Evolutionary conservation across 176 grass and related monocot species (phyloP).

Genomic region (Musa schizocarpa): DNA sequence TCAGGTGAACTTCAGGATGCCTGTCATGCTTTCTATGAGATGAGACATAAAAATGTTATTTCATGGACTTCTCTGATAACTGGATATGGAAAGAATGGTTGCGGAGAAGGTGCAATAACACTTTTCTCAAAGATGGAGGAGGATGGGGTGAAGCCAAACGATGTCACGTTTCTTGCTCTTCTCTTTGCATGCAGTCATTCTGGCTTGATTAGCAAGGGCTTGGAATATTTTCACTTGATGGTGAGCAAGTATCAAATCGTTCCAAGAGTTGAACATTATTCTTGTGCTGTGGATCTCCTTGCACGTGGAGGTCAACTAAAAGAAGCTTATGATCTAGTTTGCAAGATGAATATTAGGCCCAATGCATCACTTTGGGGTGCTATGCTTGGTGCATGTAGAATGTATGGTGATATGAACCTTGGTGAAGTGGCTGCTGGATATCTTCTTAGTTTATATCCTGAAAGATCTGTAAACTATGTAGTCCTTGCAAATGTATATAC

Average conservation of each 20-base stretch:
- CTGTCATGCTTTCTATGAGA: constrained; percentile 59
- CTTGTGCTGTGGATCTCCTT: constrained; percentile 74
- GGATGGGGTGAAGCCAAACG: constrained; percentile 66
- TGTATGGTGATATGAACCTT: constrained; percentile 43
- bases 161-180: constrained; percentile 78
- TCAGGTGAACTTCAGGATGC: constrained; percentile 52
- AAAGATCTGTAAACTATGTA: constrained; percentile 57
- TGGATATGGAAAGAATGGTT: constrained; percentile 51
- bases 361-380: constrained; percentile 64
- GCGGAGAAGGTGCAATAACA: constrained; percentile 37
- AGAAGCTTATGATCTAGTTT: constrained; percentile 57
- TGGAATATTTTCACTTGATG: constrained; percentile 65
- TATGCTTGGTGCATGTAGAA: constrained; percentile 65
- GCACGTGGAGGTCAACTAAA: constrained; percentile 58
- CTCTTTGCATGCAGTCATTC: constrained; percentile 58
- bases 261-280: constrained; percentile 68
- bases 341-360: constrained; percentile 28
- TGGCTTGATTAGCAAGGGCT: constrained; percentile 44
- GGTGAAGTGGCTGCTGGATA: constrained; percentile 44
- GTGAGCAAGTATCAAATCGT: constrained; percentile 56
- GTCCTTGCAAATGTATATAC: constrained; percentile 73
- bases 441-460: constrained; percentile 42
- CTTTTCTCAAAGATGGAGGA: constrained; percentile 74
- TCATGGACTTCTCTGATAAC: constrained; percentile 89
- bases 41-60: constrained; percentile 62